Evolutionary conservation across 176 grass and related monocot species (phyloP).

Genomic region (Eleusine coracana): DNA sequence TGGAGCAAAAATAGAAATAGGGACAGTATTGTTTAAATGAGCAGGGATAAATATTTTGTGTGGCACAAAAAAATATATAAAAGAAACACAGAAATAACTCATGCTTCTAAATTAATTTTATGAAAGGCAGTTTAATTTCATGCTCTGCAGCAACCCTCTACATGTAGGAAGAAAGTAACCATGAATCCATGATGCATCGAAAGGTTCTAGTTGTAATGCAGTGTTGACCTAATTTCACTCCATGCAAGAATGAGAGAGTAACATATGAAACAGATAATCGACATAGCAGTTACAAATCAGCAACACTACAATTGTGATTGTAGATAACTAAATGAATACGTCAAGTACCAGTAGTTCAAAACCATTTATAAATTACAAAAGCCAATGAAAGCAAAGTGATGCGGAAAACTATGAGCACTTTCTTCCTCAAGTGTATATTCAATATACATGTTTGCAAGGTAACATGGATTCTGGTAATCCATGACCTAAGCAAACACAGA

Average conservation of each 20-base stretch:
- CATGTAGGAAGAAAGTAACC: not conserved
- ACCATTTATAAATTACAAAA: not conserved
- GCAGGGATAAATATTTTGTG: not conserved
- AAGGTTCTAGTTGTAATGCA: slow-evolving; percentile 2
- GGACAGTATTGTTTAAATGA: slow-evolving; percentile 12
- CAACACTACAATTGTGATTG: slow-evolving; percentile 13
- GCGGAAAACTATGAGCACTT: not conserved
- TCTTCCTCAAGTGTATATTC: not conserved
- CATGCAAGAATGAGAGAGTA: slow-evolving; percentile 14
- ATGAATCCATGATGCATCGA: not conserved
- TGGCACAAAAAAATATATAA: not conserved
- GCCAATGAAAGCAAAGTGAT: not conserved
- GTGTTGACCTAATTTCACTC: not conserved
- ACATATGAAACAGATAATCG: not conserved
- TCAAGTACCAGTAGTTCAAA: not conserved
- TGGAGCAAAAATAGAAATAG: slow-evolving; percentile 2
- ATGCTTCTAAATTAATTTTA: not conserved
- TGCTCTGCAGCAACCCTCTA: slow-evolving; percentile 5
- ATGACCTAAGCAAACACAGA: not conserved
- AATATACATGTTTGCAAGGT: slow-evolving; percentile 10
- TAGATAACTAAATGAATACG: not conserved
- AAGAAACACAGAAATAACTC: not conserved
- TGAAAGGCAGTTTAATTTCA: not conserved
- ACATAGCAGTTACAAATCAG: slow-evolving; percentile 8
- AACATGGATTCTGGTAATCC: not conserved